These are phyloP conservation scores for Purpureocillium lavendulum DNA, from an alignment of 2,329 filamentous ascomycete genomes.

Conservation along the genomic window DNA sequence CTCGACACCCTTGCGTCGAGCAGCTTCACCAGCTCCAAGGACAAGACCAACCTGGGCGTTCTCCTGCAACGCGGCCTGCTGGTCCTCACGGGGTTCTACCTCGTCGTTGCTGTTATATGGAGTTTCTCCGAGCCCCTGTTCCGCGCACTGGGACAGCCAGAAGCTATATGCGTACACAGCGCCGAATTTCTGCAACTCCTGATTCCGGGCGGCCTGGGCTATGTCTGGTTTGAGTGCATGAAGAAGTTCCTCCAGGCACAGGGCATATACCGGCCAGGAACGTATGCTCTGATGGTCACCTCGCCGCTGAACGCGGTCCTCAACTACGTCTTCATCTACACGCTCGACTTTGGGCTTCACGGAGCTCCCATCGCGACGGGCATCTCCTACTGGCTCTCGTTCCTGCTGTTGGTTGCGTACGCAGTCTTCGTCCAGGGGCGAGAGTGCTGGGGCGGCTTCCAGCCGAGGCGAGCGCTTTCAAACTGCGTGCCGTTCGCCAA, in stretches of 20 bases:
- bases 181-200: constrained; percentile 60
- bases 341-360: constrained; percentile 60
- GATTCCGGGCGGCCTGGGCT: constrained; percentile 75
- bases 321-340: constrained; percentile 75
- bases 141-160: constrained; percentile 64
- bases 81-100: constrained; percentile 64
- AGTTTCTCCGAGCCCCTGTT: constrained; percentile 67
- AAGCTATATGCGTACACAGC: constrained; percentile 60
- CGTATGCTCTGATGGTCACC: constrained; percentile 75
- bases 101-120: constrained; percentile 67
- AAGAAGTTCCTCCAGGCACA: constrained; percentile 89
- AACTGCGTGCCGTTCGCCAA: constrained; percentile 62
- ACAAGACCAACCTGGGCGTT: constrained; percentile 71
- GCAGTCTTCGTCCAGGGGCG: constrained; percentile 60
- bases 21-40: constrained; percentile 71
- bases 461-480: constrained; percentile 46
- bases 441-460: constrained; percentile 74
- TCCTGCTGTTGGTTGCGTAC: constrained; percentile 67
- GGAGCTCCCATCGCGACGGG: constrained; percentile 77
- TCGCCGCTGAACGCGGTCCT: constrained; percentile 74
- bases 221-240: constrained; percentile 78
- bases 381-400: constrained; percentile 79
- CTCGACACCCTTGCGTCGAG: constrained; percentile 79
- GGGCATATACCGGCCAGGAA: constrained; percentile 74
- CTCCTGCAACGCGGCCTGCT: constrained; percentile 70